Base-by-base conservation (phyloP, 225 moss, liverwort and hornwort genomes). In the Rhytidiadelphus loreus region DNA sequence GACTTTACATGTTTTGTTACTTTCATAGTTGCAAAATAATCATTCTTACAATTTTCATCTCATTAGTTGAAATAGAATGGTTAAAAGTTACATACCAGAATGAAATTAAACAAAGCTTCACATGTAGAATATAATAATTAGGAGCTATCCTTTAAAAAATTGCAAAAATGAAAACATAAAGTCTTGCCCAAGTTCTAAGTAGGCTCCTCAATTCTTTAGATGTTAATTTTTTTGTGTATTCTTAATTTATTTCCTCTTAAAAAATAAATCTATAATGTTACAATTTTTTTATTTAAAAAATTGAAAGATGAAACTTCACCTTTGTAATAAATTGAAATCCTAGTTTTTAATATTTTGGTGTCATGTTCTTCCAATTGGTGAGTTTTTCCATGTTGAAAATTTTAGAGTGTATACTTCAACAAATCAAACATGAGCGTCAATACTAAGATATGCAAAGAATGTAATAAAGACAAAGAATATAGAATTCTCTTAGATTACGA, bases 401-500 rank as follows among this genome's bases (percentile, higher is more conserved):
- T 46, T 29, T 10, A 1, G 17, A 46, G 4, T 18, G 30, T 29
- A 18, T 1, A 73, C 30, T 46, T 46, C 19, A 46, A 16, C 2
- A 73, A 46, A 3, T 30, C 18, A 30, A 73, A 30, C 30, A 30
- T 30, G 11, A 32, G 5, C 4, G 20, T 74, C 2, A 11, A 20
- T 8, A 70, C 9, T 25, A 24, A 5, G 8, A 25, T 70, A 43
- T 25, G 16, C 11, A 74, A 74, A 44, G 32, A 50, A 74, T 74
- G 20, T 48, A 74, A 50, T 32, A 0, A 32, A 48, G 4, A 30
- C 48, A 48, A 30, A 74, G 4, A 74, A 30, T 32, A 32, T 19
- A 32, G 4, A 48, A 12, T 12, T 32, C 7, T 48, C 1, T 30
- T 6, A 18, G 0, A 24, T 29, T 11, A 8, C 1, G 0, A 41